Evolutionary conservation across 2,329 filamentous ascomycete genomes (phyloP), one percentile per base, ranked within the genome.

Genomic region (Diaporthe capsici): DNA sequence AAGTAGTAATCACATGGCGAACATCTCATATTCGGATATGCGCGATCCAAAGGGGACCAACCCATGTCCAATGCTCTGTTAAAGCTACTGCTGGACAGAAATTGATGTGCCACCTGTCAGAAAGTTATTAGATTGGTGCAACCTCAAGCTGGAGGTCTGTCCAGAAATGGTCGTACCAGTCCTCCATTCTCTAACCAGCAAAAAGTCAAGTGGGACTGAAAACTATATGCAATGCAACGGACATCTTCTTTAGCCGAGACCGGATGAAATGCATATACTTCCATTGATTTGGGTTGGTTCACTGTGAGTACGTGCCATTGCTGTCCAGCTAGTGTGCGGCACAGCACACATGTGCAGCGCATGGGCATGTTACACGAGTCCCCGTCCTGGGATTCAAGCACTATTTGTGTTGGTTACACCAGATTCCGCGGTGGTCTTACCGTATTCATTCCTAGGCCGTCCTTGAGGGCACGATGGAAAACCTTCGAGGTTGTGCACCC

Each of bases 271-370:
- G 1, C 6, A 39, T 28, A 2, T 9, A 37, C 22, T 6, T 39
- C 9, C 44, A 28, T 55, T 55, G 2, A 28, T 20, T 42, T 28
- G 8, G 9, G 13, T 20, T 20, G 49, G 49, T 8, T 13, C 15
- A 12, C n/a, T 39, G 22, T 39, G 7, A 37, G 12, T 8, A 15
- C 15, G 20, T 37, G 20, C 28, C 65, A 55, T 12, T 28, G 49
- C 34, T 25, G 28, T 25, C 15, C 34, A 37, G 47, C 34, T 68
- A 53, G 31, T 53, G 63, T 68, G 63, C 31, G 47, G 63, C 63
- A 68, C 63, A 51, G 44, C 31, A 51, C 22, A 28, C 28, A 28
- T 28, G 28, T 28, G 28, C 28, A 39, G 20, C 22, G 37, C 58
- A 6, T 42, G 13, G 9, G 28, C 17, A 49, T 1, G 17, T 20